Evolutionary conservation across 2,329 filamentous ascomycete species (phyloP), one percentile per base, ranked within the genome.

Genomic region (Dactylellina haptotyla): DNA sequence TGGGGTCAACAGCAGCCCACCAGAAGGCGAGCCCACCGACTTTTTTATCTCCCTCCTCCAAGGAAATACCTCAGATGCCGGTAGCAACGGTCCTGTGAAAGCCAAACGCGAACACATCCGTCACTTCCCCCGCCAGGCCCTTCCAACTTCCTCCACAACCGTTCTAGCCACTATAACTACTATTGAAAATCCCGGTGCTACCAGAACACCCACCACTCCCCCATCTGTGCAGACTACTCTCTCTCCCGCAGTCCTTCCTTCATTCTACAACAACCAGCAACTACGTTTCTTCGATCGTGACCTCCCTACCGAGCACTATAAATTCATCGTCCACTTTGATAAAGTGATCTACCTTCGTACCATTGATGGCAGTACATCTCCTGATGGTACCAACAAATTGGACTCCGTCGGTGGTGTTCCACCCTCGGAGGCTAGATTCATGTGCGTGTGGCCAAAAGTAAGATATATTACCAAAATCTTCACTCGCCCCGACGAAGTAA

Each of bases 301-400:
- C 18, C 84, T 90, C 32, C 83, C 86, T 1, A 90, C 89, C 0
- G 94, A 98, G 80, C 92, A 96, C 81, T 97, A 95, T 81, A 92
- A 92, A 1, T 97, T 97, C 82, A 97, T 97, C 82, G 91, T 87
- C 0, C 96, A 96, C 83, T 98, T 91, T 80, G 88, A 93, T 82
- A 91, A 93, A 76, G 90, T 89, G 14, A 91, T 96, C 76, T 97
- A 94, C 83, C 84, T 96, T 75, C 54, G 61, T n/a, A 88, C 87
- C 10, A 82, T 84, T n/a, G 81, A 81, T 0, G 80, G 82, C 0
- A 79, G 87, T 67, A 85, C 86, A 75, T 78, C 78, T 16, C 78
- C 77, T 23, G 83, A 10, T 10, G 48, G 56, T 18, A 23, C 16
- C 56, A 62, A 70, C 41, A 41, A 48, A 10, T 48, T 83, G 43